Conservation (phyloP, 1,284 basidiomycete species). For the Termitomyces sp. region DNA sequence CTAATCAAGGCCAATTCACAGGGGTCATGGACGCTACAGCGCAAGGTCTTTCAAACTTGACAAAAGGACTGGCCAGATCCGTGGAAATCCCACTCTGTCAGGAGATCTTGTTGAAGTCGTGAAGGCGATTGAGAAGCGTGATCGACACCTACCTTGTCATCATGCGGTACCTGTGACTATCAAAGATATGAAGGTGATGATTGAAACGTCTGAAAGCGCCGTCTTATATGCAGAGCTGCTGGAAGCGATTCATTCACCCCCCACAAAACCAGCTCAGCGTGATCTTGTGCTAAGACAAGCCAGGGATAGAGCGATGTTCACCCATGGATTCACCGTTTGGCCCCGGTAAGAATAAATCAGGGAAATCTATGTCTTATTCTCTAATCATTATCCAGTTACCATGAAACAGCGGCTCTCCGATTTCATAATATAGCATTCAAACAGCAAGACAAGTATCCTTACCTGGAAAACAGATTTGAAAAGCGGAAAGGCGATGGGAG, state of each 20-base stretch:
- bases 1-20: not conserved
- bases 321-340: not conserved
- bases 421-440: not conserved
- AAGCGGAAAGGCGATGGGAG: not conserved
- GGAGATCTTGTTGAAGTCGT: not conserved
- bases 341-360: not conserved
- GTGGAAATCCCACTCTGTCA: not conserved
- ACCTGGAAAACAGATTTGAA: not conserved
- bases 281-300: not conserved
- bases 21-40: not conserved
- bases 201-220: not conserved
- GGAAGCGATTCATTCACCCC: not conserved
- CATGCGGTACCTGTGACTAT: not conserved
- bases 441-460: not conserved
- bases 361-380: not conserved
- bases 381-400: not conserved
- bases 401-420: not conserved
- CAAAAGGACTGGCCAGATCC: not conserved
- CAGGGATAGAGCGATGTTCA: not conserved
- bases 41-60: not conserved
- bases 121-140: not conserved
- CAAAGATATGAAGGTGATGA: not conserved
- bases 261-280: not conserved
- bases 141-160: not conserved
- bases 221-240: not conserved